Conservation (phyloP, 108 stramenopile genomes). For the Cyclotella atomus region DNA sequence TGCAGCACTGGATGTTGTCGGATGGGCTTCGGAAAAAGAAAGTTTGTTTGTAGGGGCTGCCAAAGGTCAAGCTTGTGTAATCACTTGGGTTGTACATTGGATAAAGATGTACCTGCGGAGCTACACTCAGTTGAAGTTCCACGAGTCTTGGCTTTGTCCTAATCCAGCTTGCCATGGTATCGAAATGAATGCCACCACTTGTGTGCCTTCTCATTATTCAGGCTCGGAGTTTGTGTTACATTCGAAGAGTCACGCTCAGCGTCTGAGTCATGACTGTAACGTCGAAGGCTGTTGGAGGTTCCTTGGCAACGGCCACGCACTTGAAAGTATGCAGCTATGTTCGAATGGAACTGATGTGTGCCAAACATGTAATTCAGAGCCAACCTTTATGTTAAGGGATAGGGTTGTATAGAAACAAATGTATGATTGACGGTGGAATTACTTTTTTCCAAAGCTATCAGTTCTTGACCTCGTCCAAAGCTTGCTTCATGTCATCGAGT, state of each 20-base stretch:
- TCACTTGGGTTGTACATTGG: conserved; percentile 19
- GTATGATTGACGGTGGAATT: neutral
- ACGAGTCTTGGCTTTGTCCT: conserved; percentile 12
- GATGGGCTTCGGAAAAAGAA: conserved; percentile 13
- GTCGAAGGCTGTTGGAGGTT: conserved; percentile 29
- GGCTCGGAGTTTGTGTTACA: conserved; percentile 23
- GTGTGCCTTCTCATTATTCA: conserved; percentile 5
- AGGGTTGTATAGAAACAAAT: neutral
- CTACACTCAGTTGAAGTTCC: conserved; percentile 12
- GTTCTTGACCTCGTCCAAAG: conserved; percentile 60
- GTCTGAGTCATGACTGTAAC: conserved; percentile 16
- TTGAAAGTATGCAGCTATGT: conserved; percentile 12
- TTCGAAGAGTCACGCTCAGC: neutral
- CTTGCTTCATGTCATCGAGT: conserved; percentile 64
- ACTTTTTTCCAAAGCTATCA: neutral
- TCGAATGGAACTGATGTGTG: neutral
- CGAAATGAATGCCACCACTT: neutral
- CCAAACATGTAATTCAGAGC: conserved; percentile 5
- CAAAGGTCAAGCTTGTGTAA: conserved; percentile 3
- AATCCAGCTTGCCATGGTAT: conserved; percentile 18
- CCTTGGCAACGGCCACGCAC: conserved; percentile 10
- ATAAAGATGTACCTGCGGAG: conserved; percentile 20
- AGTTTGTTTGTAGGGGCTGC: conserved; percentile 26
- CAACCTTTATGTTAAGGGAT: conserved; percentile 11
- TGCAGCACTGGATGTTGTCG: conserved; percentile 16